Base-by-base conservation (phyloP, 1,139 yeast species). In the Sugiyamaella novakii region DNA sequence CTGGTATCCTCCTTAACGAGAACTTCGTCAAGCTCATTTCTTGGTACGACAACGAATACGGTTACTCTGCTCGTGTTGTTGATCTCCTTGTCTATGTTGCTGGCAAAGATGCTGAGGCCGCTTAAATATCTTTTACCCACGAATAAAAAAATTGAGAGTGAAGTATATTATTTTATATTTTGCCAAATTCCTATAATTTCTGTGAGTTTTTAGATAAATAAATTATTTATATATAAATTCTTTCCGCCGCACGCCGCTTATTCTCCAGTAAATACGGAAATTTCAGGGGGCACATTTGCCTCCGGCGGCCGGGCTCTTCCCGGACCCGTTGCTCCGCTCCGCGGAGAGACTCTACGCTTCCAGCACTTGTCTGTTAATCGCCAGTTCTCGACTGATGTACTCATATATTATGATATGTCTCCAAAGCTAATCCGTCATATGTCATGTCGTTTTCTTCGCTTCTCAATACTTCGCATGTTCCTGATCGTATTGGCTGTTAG, bases 21-120 rank as follows among this genome's bases (percentile, higher is more conserved):
- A 80, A 81, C 70, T 85, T 85, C 72, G 88, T 84, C 75, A 85
- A 85, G 81, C 83, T 86, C 74, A 79, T 85, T 73, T 76, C 92
- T 54, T 85, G 94, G 94, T 85, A 85, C 81, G 95, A 86, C 73
- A 85, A 85, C 77, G 95, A 86, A 78, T 86, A 71, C 78, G 95
- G 95, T 71, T 86, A 86, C 87, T 84, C 92, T 67, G 83, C 88
- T 78, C 86, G 95, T 79, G 94, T 85, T 59, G 91, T 85, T 61
- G 94, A 85, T 79, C 80, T 85, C 70, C 76, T 85, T 69, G 80
- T 82, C 73, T 82, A 77, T 79, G 81, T 83, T 68, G 87, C 91
- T 66, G 55, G 56, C 56, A 57, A 58, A 61, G 68, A 64, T 58
- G 65, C 83, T 43, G 50, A 19, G 14, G 47, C 44, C 24, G 25